phyloP scores from a whole-genome alignment of 1,284 basidiomycete species.

The Coniferiporia weirii region DNA sequence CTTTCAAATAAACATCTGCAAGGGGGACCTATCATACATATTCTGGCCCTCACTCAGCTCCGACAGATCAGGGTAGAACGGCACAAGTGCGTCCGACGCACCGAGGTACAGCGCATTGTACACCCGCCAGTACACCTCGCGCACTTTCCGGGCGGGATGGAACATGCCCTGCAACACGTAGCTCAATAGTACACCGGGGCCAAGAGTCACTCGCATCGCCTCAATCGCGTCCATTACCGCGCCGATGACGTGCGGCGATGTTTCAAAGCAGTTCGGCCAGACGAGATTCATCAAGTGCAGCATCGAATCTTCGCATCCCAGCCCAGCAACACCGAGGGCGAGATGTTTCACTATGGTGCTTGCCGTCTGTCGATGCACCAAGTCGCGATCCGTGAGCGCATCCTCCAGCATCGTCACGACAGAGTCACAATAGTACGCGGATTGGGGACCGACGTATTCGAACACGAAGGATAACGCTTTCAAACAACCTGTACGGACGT shows the following conservation, averaged over 20 bases:
- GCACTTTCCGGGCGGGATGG: slow-evolving; percentile 94
- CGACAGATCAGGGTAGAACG: slow-evolving; percentile 89
- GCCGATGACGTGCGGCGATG: slow-evolving; percentile 96
- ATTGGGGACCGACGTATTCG: slow-evolving; percentile 99
- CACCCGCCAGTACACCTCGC: slow-evolving; percentile 90
- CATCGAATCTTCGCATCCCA: slow-evolving; percentile 98
- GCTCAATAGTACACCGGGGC: slow-evolving; percentile 87
- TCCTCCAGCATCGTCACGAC: slow-evolving; percentile 98
- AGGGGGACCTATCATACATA: slow-evolving; percentile 78
- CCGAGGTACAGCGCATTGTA: slow-evolving; percentile 92
- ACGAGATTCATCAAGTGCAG: slow-evolving; percentile 97
- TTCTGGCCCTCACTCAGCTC: slow-evolving; percentile 87
- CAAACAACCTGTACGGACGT: slow-evolving; percentile 98
- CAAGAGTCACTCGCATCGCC: slow-evolving; percentile 92
- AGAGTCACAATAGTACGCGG: slow-evolving; percentile 96
- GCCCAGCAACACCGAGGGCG: slow-evolving; percentile 92
- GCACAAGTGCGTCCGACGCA: slow-evolving; percentile 85
- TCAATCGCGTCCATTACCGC: slow-evolving; percentile 96
- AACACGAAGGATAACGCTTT: slow-evolving; percentile 99
- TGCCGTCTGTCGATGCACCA: slow-evolving; percentile 97
- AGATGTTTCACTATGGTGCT: slow-evolving; percentile 99
- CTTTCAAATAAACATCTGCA: slow-evolving; percentile 73
- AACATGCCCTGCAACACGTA: slow-evolving; percentile 91
- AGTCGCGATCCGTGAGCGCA: slow-evolving; percentile 94
- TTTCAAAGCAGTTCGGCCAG: slow-evolving; percentile 99